Conservation (phyloP, 305 asterid genomes). For the Fraxinus platypoda region DNA sequence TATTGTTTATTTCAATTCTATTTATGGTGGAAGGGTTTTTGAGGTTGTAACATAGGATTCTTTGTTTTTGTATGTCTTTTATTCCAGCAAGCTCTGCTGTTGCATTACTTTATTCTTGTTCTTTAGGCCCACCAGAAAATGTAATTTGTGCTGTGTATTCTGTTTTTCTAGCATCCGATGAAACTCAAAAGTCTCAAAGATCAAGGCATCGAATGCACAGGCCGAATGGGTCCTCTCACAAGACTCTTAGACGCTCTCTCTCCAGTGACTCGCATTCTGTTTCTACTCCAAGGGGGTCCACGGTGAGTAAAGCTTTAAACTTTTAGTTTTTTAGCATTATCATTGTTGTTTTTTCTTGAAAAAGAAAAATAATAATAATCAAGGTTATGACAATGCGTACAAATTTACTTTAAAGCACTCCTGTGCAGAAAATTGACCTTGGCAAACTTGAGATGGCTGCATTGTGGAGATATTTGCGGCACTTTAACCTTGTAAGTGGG, state of each 20-base stretch:
- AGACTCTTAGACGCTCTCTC: slow-evolving; percentile 53
- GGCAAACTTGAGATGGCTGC: slow-evolving; percentile 90
- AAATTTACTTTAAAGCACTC: background rate
- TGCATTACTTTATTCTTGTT: slow-evolving; percentile 28
- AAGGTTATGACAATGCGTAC: background rate
- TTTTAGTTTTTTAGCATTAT: background rate
- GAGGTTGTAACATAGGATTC: slow-evolving; percentile 37
- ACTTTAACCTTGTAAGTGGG: slow-evolving; percentile 77
- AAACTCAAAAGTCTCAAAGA: slow-evolving; percentile 64
- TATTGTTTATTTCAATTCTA: background rate
- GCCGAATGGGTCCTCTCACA: slow-evolving; percentile 50
- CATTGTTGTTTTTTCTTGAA: background rate
- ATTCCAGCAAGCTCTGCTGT: background rate
- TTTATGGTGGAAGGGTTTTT: background rate
- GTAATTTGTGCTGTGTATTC: slow-evolving; percentile 6
- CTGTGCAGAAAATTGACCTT: slow-evolving; percentile 66
- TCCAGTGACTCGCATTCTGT: slow-evolving; percentile 63
- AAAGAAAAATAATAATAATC: background rate
- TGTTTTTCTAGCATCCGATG: slow-evolving; percentile 61
- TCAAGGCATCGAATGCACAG: slow-evolving; percentile 66
- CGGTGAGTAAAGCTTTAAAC: slow-evolving; percentile 35
- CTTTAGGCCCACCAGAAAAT: slow-evolving; percentile 17
- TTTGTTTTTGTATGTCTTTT: slow-evolving; percentile 8
- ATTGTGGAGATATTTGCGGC: slow-evolving; percentile 73
- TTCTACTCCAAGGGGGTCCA: slow-evolving; percentile 51